A percentile compares a stretch with the other conserved stretches of the same genome.
These are phyloP conservation scores for Passiflora organensis DNA, from an alignment of 345 rosid species.

Conservation along the genomic window DNA sequence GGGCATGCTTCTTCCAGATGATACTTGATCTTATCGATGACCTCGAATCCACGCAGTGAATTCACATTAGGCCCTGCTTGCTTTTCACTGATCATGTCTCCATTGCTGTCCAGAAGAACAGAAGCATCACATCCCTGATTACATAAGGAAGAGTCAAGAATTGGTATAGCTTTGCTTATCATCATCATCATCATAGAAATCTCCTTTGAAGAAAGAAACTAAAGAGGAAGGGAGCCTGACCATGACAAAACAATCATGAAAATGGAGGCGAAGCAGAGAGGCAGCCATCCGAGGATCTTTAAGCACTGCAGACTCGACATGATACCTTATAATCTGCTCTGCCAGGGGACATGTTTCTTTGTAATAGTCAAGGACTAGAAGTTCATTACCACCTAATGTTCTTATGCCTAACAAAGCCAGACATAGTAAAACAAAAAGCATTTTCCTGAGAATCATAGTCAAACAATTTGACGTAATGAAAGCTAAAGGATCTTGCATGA, in stretches of 20 bases:
- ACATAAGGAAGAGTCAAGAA: not conserved
- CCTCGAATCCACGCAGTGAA: conserved; percentile 65
- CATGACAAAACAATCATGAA: conserved; percentile 83
- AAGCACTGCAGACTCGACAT: conserved; percentile 50
- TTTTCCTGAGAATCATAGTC: conserved; percentile 26
- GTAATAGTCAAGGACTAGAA: conserved; percentile 51
- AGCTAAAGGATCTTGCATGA: too few relatives aligned
- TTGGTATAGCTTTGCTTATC: not conserved
- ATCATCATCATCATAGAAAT: not conserved
- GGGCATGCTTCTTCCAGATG: conserved; percentile 77
- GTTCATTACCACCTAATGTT: conserved; percentile 19
- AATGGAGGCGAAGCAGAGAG: conserved; percentile 74
- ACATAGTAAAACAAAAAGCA: conserved; percentile 15
- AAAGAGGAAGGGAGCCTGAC: conserved; percentile 22
- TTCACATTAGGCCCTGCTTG: conserved; percentile 58
- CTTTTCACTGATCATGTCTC: conserved; percentile 64
- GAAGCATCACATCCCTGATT: conserved; percentile 74
- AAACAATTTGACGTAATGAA: not conserved
- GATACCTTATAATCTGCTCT: conserved; percentile 54
- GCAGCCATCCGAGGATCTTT: conserved; percentile 80
- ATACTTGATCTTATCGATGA: conserved; percentile 65
- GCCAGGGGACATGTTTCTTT: conserved; percentile 68
- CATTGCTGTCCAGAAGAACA: conserved; percentile 53
- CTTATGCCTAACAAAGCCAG: conserved; percentile 19
- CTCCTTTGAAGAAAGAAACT: not conserved